phyloP scores from a whole-genome alignment of 1,284 basidiomycete species.

The Thelephora terrestris region DNA sequence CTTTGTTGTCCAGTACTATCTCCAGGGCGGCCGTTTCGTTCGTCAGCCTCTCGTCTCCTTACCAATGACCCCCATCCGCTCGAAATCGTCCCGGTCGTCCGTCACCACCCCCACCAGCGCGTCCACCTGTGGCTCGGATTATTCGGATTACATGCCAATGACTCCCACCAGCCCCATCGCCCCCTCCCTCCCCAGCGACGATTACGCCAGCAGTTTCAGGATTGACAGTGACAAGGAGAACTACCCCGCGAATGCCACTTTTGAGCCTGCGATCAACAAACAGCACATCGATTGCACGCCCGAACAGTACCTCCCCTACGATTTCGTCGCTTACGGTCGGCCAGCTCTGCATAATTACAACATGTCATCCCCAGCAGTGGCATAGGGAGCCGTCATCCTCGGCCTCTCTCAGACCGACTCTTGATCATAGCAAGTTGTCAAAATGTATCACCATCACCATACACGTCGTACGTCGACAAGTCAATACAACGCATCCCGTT shows the following conservation, averaged over 20 bases:
- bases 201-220: conserved; percentile 40
- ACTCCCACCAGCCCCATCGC: conserved; percentile 58
- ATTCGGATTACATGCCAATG: conserved; percentile 72
- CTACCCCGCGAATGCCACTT: conserved; percentile 40
- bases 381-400: conserved; percentile 29
- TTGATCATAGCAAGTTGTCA: conserved; percentile 20
- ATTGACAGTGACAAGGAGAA: conserved; percentile 75
- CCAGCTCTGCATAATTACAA: conserved; percentile 61
- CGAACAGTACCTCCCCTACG: conserved; percentile 69
- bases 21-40: conserved; percentile 63
- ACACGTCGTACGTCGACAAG: conserved; percentile 49
- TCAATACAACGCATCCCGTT: conserved; percentile 43
- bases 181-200: conserved; percentile 25
- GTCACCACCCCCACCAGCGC: conserved; percentile 64
- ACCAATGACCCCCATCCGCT: conserved; percentile 63
- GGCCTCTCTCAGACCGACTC: conserved; percentile 6
- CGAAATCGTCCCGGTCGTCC: conserved; percentile 35
- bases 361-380: conserved; percentile 40
- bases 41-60: conserved; percentile 39
- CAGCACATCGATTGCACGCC: conserved; percentile 52
- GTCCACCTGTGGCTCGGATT: conserved; percentile 59
- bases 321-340: conserved; percentile 66
- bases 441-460: conserved; percentile 67
- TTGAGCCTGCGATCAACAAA: conserved; percentile 64
- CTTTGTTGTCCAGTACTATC: conserved; percentile 87